Base-by-base conservation (phyloP, 2,329 filamentous ascomycete genomes). In the Coniosporium tulheliwenetii region DNA sequence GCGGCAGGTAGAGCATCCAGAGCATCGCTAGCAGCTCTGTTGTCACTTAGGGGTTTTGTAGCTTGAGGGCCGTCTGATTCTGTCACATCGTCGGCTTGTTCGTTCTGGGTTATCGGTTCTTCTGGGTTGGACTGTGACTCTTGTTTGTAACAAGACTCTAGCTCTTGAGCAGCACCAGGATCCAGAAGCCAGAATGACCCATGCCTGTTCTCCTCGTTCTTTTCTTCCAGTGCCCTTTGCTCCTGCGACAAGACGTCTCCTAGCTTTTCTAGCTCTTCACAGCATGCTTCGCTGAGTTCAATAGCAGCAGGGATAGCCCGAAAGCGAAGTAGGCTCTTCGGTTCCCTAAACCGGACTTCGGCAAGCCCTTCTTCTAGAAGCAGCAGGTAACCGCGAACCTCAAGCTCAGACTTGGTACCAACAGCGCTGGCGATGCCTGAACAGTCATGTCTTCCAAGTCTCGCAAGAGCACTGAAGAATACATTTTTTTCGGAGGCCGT, bases 361-460 rank as follows among this genome's bases (percentile, higher is more conserved):
- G 63, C 48, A 1, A 65, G 45, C 2, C 57, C 67, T 14, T 68
- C 62, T 8, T 76, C 65, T 5, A 95, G 66, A 1, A 82, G 56
- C 5, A 65, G 52, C 4, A 93, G 56, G 53, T 86, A 86, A 39
- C 81, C 73, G 26, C 70, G 70, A 30, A 91, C 75, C 59, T 95
- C 85, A 8, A 80, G 54, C 47, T 76, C 71, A 43, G 76, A 79
- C 59, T 96, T 96, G 30, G 75, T 79, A 1, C 66, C 66, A 12
- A 94, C 65, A 0, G 71, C 66, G 8, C 59, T 51, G 1, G 83
- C 69, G 41, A 95, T 79, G 1, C 69, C 72, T 1, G 60, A 59
- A 1, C 81, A 50, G 45, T 85, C 65, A 48, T 76, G 70, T 39
- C 64, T 70, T 0, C 85, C 85, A 2, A 81, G 66, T 0, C 73